Percentiles rank a stretch among this genome's conserved stretches.
Evolutionary conservation across 192 early-diverging fungal genomes (phyloP).

Genomic region (Helicostylum pulchrum): DNA sequence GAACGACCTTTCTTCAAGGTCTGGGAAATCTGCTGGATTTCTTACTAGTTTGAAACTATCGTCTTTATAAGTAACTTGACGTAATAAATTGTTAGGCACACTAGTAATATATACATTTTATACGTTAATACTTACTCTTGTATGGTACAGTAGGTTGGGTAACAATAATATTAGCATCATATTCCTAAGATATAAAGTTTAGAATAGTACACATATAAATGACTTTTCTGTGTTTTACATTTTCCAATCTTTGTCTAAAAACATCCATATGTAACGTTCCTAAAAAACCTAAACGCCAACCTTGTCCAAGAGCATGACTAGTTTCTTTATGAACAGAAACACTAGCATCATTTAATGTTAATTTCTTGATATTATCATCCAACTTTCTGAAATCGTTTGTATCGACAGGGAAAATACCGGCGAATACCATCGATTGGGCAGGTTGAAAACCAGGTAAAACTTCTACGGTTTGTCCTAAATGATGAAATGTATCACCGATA

Average conservation of each 20-base stretch:
- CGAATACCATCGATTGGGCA: constrained; percentile 94
- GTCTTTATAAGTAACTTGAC: constrained; percentile 51
- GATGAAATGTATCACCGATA: constrained; percentile 94
- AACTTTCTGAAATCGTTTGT: constrained; percentile 83
- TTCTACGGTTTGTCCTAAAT: constrained; percentile 60
- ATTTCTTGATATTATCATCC: constrained; percentile 86
- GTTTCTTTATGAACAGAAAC: constrained; percentile 86
- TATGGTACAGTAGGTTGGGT: constrained; percentile 94
- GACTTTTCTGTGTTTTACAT: constrained; percentile 36
- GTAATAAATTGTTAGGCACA: constrained; percentile 1
- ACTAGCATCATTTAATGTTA: constrained; percentile 94
- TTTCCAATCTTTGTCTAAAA: constrained; percentile 88
- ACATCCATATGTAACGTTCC: constrained; percentile 99
- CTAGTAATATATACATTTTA: not conserved
- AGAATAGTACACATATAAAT: not conserved
- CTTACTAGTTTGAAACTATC: constrained; percentile 50
- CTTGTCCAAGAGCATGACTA: constrained; percentile 85
- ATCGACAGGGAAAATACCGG: constrained; percentile 91
- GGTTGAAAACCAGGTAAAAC: constrained; percentile 88
- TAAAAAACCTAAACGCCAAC: constrained; percentile 93
- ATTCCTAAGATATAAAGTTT: constrained; percentile 59
- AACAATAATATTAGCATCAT: constrained; percentile 85
- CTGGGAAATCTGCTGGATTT: constrained; percentile 93
- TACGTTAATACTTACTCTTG: constrained; percentile 39
- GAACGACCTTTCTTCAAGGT: constrained; percentile 58